Evolutionary conservation across 2,329 filamentous ascomycete species (phyloP).

Genomic region (Lasiodiplodia hormozganensis): DNA sequence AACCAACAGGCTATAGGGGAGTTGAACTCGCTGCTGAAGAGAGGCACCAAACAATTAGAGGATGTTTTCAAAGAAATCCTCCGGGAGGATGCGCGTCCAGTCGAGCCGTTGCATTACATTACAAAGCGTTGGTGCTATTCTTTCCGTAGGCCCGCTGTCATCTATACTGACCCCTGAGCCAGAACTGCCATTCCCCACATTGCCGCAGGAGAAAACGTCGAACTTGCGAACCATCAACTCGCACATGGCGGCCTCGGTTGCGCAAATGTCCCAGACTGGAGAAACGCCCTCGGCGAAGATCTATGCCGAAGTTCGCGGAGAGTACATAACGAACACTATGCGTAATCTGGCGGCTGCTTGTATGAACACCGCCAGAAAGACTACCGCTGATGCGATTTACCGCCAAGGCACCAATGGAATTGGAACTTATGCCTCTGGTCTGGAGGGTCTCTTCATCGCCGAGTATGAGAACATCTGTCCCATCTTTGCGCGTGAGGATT

Average conservation of each 20-base stretch:
- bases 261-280: constrained; percentile 53
- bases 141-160: not conserved
- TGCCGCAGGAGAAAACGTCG: constrained; percentile 78
- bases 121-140: constrained; percentile 72
- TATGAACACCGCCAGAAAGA: constrained; percentile 76
- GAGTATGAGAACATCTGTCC: constrained; percentile 92
- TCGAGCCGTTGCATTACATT: constrained; percentile 91
- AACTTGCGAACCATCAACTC: constrained; percentile 79
- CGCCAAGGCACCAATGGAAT: constrained; percentile 90
- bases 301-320: constrained; percentile 84
- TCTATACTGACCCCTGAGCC: constrained; percentile 23
- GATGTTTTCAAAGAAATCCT: constrained; percentile 81
- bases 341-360: constrained; percentile 89
- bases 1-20: constrained; percentile 90
- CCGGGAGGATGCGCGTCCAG: constrained; percentile 72
- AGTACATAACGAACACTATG: constrained; percentile 82
- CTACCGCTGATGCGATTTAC: constrained; percentile 79
- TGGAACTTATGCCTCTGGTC: constrained; percentile 82
- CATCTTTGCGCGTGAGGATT: constrained; percentile 86
- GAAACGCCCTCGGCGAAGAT: constrained; percentile 79
- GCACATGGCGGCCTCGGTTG: constrained; percentile 71
- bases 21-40: constrained; percentile 76
- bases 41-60: constrained; percentile 83
- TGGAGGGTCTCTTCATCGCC: constrained; percentile 85
- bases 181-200: constrained; percentile 77